Evolutionary conservation across 2,329 filamentous ascomycete genomes (phyloP), one percentile per base, ranked within the genome.

Genomic region (Claviceps capensis): DNA sequence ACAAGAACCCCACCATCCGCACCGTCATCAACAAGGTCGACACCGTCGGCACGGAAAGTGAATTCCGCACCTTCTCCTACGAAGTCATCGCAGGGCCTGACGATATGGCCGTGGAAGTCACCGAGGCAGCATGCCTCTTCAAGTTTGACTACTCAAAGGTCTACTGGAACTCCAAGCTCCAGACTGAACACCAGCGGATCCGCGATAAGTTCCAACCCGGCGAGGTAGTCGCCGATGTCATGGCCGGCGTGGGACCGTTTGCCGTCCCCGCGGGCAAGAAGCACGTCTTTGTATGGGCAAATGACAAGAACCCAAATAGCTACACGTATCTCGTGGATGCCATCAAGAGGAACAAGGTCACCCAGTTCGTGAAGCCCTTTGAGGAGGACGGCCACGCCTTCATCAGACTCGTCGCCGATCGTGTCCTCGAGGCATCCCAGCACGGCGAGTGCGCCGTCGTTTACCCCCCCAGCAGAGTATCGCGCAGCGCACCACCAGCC

Each of bases 21-120:
- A 98, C 93, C 0, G 90, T 98, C 59, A 96, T 98, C 71, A 96
- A 96, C 76, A 98, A 98, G 69, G 78, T 85, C 44, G 85, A 95
- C 67, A 83, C 88, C 55, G 91, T 98, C 8, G 93, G 93, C 53
- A 78, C 80, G 22, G 83, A 87, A 60, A 93, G 83, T 59, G 82
- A 88, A 64, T 98, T 87, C 70, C 82, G 93, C 50, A 97, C 93
- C 0, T 97, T 98, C 68, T 77, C 78, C 36, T 97, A 95, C 70
- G 93, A 98, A 70, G 78, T 97, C 14, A 78, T 98, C 0, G 83
- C 82, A 1, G 93, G 93, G 0, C 78, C 81, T 0, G 81, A 88
- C 60, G 83, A 97, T 62, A 73, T 96, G 67, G 82, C 90, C 50
- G 93, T 98, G 51, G 80, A 86, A 56, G 78, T 93, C 50, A 81